Conservation (phyloP, 164 flowering plant genomes). For the Paratinospora sagittata region DNA sequence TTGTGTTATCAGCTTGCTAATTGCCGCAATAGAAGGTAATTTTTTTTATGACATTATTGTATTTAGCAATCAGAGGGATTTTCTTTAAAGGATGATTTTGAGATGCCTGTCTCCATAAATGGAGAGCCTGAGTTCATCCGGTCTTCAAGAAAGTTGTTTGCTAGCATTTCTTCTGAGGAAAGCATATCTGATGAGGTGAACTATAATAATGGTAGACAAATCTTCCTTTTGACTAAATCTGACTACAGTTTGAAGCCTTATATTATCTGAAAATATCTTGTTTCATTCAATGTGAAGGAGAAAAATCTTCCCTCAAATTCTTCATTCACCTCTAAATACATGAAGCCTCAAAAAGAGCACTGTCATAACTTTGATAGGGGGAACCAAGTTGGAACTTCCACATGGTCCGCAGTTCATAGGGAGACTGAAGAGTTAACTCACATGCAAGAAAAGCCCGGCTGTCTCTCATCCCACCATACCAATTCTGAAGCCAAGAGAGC, state of each 20-base stretch:
- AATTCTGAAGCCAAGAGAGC: conserved; percentile 22
- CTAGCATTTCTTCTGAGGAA: conserved; percentile 27
- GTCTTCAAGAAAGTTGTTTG: conserved; percentile 14
- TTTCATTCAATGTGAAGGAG: conserved; percentile 15
- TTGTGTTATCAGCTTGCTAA: not conserved
- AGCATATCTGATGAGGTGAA: conserved; percentile 36
- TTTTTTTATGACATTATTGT: not conserved
- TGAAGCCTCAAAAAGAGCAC: conserved; percentile 15
- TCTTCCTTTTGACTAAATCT: not conserved
- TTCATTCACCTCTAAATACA: conserved; percentile 10
- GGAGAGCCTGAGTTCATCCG: conserved; percentile 13
- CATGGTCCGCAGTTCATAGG: conserved; percentile 32
- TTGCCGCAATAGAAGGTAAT: not conserved
- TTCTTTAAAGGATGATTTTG: conserved; percentile 26
- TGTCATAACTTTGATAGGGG: conserved; percentile 15
- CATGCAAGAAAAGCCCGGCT: conserved; percentile 24
- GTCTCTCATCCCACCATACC: conserved; percentile 26
- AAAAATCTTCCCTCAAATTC: conserved; percentile 7
- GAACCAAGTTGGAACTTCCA: conserved; percentile 14
- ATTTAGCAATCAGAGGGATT: not conserved
- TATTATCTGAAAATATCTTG: not conserved
- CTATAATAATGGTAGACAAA: not conserved
- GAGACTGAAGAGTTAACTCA: conserved; percentile 35
- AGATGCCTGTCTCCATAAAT: conserved; percentile 25
- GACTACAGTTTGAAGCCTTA: not conserved